Evolutionary conservation across 129 eudicot genomes (phyloP).

Genomic region (Escallonia herrerae): DNA sequence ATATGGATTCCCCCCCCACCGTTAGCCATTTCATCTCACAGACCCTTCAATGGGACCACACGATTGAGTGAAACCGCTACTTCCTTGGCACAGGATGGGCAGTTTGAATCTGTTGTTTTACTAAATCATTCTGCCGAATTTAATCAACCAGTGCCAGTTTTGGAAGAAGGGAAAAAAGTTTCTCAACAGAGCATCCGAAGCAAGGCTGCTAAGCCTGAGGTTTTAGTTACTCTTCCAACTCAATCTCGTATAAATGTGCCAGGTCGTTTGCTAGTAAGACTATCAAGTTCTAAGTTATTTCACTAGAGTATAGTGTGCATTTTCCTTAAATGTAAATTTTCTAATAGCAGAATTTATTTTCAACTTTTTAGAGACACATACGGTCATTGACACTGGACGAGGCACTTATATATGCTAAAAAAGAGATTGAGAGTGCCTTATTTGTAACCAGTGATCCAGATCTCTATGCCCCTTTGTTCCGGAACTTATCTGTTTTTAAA

Average conservation of each 20-base stretch:
- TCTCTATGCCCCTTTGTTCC: constrained; percentile 75
- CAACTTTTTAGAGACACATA: constrained; percentile 49
- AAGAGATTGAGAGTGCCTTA: constrained; percentile 51
- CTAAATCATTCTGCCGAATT: constrained; percentile 32
- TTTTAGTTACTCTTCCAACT: constrained; percentile 13
- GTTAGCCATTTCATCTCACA: constrained; percentile 15
- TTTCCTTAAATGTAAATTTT: no score
- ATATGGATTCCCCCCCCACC: constrained; percentile 28
- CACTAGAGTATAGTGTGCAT: constrained; percentile 2
- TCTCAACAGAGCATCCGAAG: constrained; percentile 22
- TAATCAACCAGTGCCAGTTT: constrained; percentile 19
- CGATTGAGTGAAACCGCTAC: constrained; percentile 17
- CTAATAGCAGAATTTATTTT: constrained; percentile 1
- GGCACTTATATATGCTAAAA: constrained; percentile 69
- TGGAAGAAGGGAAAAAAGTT: constrained; percentile 27
- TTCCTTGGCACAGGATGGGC: constrained; percentile 17
- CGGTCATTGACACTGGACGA: constrained; percentile 55
- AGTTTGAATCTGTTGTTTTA: constrained; percentile 16
- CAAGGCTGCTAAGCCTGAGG: constrained; percentile 12
- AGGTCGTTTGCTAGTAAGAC: constrained; percentile 36
- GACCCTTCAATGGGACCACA: constrained; percentile 24
- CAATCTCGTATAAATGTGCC: constrained; percentile 19
- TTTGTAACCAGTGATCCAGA: constrained; percentile 45
- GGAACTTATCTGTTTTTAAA: constrained; percentile 60
- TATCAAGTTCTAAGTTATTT: constrained; percentile 4